Evolutionary conservation across 805 yeast species (phyloP).

Genomic region (Brettanomyces sp.): DNA sequence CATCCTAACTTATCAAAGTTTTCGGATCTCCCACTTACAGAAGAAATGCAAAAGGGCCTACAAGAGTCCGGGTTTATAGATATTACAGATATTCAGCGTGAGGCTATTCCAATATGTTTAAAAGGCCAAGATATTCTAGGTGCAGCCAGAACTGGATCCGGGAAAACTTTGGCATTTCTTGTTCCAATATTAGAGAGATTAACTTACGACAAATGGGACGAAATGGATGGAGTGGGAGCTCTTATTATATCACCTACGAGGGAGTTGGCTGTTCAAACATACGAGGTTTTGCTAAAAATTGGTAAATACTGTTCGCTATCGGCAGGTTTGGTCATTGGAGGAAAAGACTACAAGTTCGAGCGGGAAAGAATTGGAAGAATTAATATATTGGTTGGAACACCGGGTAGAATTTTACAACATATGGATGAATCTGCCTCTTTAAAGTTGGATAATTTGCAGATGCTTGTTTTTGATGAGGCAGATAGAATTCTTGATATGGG

Average conservation of each 20-base stretch:
- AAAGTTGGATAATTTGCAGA: slow-evolving; percentile 65
- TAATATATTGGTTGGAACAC: slow-evolving; percentile 83
- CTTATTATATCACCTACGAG: slow-evolving; percentile 86
- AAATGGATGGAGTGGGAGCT: slow-evolving; percentile 82
- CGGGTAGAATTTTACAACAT: slow-evolving; percentile 85
- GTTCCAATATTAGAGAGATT: slow-evolving; percentile 72
- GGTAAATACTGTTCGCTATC: slow-evolving; percentile 70
- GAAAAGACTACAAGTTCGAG: slow-evolving; percentile 78
- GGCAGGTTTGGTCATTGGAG: slow-evolving; percentile 90
- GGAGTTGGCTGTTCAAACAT: slow-evolving; percentile 84
- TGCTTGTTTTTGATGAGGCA: slow-evolving; percentile 82
- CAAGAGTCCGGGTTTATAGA: slow-evolving; percentile 68
- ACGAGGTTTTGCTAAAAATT: slow-evolving; percentile 75
- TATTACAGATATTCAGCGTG: slow-evolving; percentile 80
- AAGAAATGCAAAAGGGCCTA: slow-evolving; percentile 59
- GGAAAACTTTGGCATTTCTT: slow-evolving; percentile 81
- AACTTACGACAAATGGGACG: slow-evolving; percentile 65
- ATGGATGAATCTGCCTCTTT: slow-evolving; percentile 82
- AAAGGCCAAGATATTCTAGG: slow-evolving; percentile 76
- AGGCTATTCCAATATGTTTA: slow-evolving; percentile 65
- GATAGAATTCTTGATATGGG: slow-evolving; percentile 94
- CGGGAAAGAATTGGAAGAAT: slow-evolving; percentile 69
- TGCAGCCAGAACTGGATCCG: slow-evolving; percentile 87
- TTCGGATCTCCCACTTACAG: slow-evolving; percentile 68
- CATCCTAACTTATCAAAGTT: slow-evolving; percentile 38